Conservation (phyloP, 75 land plant species). For the Sequoiadendron giganteum region DNA sequence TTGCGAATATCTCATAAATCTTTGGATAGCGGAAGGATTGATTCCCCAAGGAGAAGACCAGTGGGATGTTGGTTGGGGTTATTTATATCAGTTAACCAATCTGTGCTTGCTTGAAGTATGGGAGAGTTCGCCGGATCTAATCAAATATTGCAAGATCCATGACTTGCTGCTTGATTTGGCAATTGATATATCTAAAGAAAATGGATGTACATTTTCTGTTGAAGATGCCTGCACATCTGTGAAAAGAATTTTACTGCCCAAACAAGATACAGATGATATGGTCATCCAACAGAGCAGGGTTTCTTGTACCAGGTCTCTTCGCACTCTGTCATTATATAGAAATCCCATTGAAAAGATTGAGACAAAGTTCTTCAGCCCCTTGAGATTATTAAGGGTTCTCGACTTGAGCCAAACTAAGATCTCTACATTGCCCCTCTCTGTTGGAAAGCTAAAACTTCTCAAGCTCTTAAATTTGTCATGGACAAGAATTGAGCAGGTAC, state of each 20-base stretch:
- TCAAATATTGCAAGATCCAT: neutral
- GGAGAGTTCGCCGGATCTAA: fast-evolving
- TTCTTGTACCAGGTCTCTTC: neutral
- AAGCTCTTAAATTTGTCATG: neutral
- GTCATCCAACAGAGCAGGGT: neutral
- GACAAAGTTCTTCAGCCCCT: neutral
- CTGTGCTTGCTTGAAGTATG: neutral
- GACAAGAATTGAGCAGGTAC: neutral
- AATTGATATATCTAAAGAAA: neutral
- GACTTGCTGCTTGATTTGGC: neutral
- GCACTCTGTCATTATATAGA: neutral
- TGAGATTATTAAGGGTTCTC: neutral
- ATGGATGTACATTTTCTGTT: neutral
- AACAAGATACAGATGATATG: neutral
- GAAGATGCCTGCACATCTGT: neutral
- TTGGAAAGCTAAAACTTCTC: neutral
- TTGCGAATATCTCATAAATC: neutral
- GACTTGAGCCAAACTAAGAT: neutral
- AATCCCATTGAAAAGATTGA: neutral
- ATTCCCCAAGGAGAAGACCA: neutral
- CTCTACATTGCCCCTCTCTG: neutral
- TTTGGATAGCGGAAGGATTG: neutral
- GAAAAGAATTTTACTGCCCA: neutral
- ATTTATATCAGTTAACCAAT: neutral
- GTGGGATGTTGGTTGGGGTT: neutral